Evolutionary conservation across 371 early-diverging fungal genomes (phyloP), one percentile per base, ranked within the genome.

Genomic region (Syncephalastrum contaminatum): DNA sequence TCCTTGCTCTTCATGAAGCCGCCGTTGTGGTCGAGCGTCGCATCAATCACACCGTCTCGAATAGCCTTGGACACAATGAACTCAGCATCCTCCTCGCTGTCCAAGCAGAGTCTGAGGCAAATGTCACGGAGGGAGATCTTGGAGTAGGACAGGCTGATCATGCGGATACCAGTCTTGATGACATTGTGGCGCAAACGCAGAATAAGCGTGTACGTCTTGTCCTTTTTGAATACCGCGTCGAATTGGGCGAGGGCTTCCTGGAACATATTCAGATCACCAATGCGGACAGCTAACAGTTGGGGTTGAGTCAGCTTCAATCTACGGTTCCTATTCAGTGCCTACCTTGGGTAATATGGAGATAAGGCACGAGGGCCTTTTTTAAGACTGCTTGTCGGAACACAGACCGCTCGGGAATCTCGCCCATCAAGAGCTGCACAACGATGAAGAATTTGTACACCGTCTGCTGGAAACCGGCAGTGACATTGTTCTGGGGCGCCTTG

Each of bases 41-140:
- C 99, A 74, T 95, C 96, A 72, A 98, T 95, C 19, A 98, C 98
- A 54, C 97, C 97, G 65, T 98, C 99, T 42, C 95, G 88, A 58
- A 98, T 96, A n/a, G 99, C 92, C 82, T 98, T 98, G 55, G 94
- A 90, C 4, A 98, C 96, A 72, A 98, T 96, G 74, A 93, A 97
- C 70, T 97, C 97, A 41, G 97, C 98, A 67, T 97, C 97, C 65
- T 97, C 96, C 66, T 97, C 99, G 61, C 93, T 90, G 66, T 97
- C 97, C 70, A 98, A 69, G 58, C 95, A 94, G 58, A 98, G 82
- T 75, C 95, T 95, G 64, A 95, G 73, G 74, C 97, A 96, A 51
- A 98, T 95, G 60, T 98, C 99, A 22, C 92, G 75, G 60, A 98
- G 79, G n/a, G 96, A 92, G 58, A 98, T 97, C 53, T 92, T 89